Evolutionary conservation across 306 rosid species (phyloP), one percentile per base, ranked within the genome.

Genomic region (Prunus davidiana): DNA sequence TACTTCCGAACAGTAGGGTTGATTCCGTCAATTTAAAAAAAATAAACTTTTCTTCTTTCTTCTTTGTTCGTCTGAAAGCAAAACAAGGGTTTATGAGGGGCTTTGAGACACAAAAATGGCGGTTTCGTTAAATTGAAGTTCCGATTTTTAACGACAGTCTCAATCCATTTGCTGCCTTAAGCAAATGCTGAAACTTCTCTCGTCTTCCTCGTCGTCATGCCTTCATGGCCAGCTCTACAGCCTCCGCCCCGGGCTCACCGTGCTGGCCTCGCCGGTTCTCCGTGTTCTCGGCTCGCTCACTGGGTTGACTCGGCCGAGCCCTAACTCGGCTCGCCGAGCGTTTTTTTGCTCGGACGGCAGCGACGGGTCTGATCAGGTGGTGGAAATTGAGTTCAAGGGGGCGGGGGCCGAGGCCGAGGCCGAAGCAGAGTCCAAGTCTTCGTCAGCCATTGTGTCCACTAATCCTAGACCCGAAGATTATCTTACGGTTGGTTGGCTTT

Each of bases 391-490:
- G 46, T 81, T 66, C 45, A 84, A 87, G 3, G 90, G 79, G 64
- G 15, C 83, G 1, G 82, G 71, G 28, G 72, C 71, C 24, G 85
- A 86, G 22, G 69, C 41, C 8, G 41, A 34, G 43, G 43, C 67
- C 10, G 87, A 84, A 28, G 77, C 72, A 2, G 86, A 83, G 19
- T 28, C 85, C 1, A 87, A 85, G 75, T 74, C 88, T 43, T 86
- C 91, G n/a, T 88, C 91, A 0, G 91, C 96, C 52, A 86, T 90
- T 4, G 83, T 90, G 45, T 67, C 96, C 79, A 87, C 90, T 0
- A 78, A 78, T 81, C 89, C 93, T 18, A 80, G 84, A 67, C 92
- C 96, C 41, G 94, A 90, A 84, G 96, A 90, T 78, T 90, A 83
- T 81, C 77, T 86, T 46, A 89, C 89, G 67, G 97, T 93, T 81